Evolutionary conservation across 176 grass and related monocot species (phyloP), one percentile per base, ranked within the genome.

Genomic region (Otatea glauca): DNA sequence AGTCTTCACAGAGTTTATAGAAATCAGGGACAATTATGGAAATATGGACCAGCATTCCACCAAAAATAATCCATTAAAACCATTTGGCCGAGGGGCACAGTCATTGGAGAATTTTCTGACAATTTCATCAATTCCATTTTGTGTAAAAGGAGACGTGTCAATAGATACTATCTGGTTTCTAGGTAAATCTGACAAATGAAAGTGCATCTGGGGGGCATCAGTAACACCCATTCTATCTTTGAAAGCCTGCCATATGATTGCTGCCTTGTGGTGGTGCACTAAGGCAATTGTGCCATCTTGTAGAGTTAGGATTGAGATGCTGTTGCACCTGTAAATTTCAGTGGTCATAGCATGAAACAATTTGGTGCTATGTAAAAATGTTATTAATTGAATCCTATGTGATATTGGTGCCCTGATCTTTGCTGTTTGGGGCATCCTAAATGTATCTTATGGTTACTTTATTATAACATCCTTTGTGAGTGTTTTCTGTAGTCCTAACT

Each of bases 401-500:
- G n/a, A 39, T 34, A n/a, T 39, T 79, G 58, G 24, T 86, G 29
- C 10, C 67, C 23, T 0, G 3, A 54, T 67, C 20, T 56, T 38
- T 81, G 39, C 13, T 37, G 24, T 67, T 37, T 75, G 32, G 35
- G 42, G 32, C 7, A 32, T 55, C 10, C 17, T 55, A 61, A 60
- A 35, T 47, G 39, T 74, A 86, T 48, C 42, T 45, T 67, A 16
- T 74, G 17, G 10, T 50, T 14, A 20, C 12, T 84, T 69, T 24
- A 81, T 75, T 18, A 81, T 75, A 73, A 68, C 79, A 50, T 81
- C 7, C 1, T 73, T 79, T 39, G 9, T 54, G n/a, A 39, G 18
- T 77, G 35, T 66, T 83, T 83, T 77, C 10, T 79, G 12, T 48
- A 77, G 83, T 72, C 23, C 64, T 88, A 73, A 88, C 56, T 38